Evolutionary conservation across 495 filamentous ascomycete species (phyloP), one percentile per base, ranked within the genome.

Genomic region (Penicillium odoratum): DNA sequence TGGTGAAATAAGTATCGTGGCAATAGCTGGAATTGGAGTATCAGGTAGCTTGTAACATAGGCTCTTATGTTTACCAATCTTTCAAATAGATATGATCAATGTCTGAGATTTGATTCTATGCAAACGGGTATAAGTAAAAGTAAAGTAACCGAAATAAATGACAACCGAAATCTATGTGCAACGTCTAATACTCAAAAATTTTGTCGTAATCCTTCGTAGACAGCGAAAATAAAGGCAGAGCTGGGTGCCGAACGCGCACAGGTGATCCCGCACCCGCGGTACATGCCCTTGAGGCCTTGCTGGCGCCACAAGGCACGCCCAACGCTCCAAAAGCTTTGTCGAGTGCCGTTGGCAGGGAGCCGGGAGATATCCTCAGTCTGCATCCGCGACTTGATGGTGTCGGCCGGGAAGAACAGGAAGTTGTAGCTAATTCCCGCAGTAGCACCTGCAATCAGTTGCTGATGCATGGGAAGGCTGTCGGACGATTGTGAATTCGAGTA

Each of bases 301-400:
- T 90, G 81, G 54, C 77, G 80, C 89, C 92, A 98, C 40, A 99
- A 66, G 16, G 83, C 79, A 51, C 70, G 83, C 0, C 84, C 83
- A 47, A 90, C 90, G 11, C 73, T 72, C 74, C 78, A 83, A 68
- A 99, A 99, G 0, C 82, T 85, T 45, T 78, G 80, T 36, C 79
- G 77, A 36, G 67, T 34, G 11, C 66, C 62, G 29, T 69, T 68
- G 58, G 54, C 55, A 5, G 69, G 56, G 0, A 67, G 44, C n/a
- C 45, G 69, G 1, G 65, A 68, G 50, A 93, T 79, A 31, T 91
- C 88, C 47, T 88, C 84, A 0, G 95, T 98, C 71, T 99, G 94
- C 87, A 99, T 95, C 7, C 93, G 84, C 9, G 88, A 92, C 71
- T 98, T 98, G 76, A 98, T 88, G 1, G 94, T 97, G 68, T 98